Base-by-base conservation (phyloP, 768 basidiomycete genomes). In the Lyophyllum shimeji region DNA sequence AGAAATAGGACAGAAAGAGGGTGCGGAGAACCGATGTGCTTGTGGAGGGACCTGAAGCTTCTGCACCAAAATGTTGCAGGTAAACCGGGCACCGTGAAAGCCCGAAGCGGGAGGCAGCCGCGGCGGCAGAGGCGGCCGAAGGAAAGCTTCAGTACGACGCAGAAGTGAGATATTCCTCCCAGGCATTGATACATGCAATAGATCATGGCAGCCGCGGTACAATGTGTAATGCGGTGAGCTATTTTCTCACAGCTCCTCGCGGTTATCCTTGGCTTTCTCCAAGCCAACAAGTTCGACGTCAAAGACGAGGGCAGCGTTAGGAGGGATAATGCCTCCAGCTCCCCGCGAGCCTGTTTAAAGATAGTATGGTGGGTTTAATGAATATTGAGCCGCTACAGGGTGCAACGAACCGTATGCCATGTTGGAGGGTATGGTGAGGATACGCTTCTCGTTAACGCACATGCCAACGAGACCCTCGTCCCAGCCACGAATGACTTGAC, bases 371-470 rank as follows among this genome's bases (percentile, higher is more conserved):
- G n/a, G 18, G 1, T 31, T 18, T 53, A 23, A 53, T 25, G 20
- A 13, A 23, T 42, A n/a, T 31, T 13, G 27, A 43, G 20, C 1
- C 27, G 13, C 52, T 4, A n/a, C n/a, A 25, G 27, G 9, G 9
- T 23, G 2, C 29, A 44, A 77, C 89, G 55, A 54, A 94, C 95
- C 94, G 63, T 97, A 97, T 20, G 86, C 95, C 75, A 86, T 74
- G 48, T 75, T 58, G 6, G 92, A 67, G 13, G 95, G 95, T 58
- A 98, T 96, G 21, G 88, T 95, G 57, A 98, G 80, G 4, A 78
- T 91, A 43, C 95, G 87, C 77, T 92, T 94, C 76, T 97, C 95
- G 57, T 82, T 76, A 37, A 93, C 67, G 67, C 95, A 96, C 86
- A 96, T 94, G 52, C 88, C 90, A 37, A 81, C 55, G 47, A 94